Conservation (phyloP, 345 rosid species). For the Syzygium jambos region DNA sequence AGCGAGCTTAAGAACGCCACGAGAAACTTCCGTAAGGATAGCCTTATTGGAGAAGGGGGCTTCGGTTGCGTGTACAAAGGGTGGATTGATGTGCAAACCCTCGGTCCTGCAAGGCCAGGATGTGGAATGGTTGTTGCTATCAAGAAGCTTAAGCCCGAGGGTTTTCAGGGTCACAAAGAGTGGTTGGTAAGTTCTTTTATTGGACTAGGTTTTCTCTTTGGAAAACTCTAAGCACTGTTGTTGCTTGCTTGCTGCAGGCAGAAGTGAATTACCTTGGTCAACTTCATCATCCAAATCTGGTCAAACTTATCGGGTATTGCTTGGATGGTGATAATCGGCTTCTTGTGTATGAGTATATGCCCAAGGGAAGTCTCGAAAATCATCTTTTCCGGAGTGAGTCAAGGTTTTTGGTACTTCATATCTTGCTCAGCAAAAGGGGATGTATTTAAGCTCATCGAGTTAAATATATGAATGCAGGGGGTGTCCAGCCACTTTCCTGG, state of each 20-base stretch:
- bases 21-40: slow-evolving; percentile 47
- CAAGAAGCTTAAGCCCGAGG: slow-evolving; percentile 64
- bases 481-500: slow-evolving; percentile 60
- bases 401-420: not conserved
- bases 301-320: slow-evolving; percentile 72
- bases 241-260: slow-evolving; percentile 28
- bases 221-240: not conserved
- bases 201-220: not conserved
- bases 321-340: slow-evolving; percentile 53
- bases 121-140: slow-evolving; percentile 52
- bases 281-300: slow-evolving; percentile 74
- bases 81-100: slow-evolving; percentile 45
- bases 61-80: slow-evolving; percentile 84
- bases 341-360: slow-evolving; percentile 75
- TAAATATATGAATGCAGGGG: slow-evolving; percentile 20
- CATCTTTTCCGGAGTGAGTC: slow-evolving; percentile 68
- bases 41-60: slow-evolving; percentile 86
- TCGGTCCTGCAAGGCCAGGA: slow-evolving; percentile 29
- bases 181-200: slow-evolving; percentile 56
- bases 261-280: slow-evolving; percentile 70
- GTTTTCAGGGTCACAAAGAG: slow-evolving; percentile 81
- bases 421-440: not conserved
- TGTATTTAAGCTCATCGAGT: not conserved
- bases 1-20: slow-evolving; percentile 57
- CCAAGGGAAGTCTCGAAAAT: slow-evolving; percentile 70